Percentiles rank a stretch among this genome's conserved stretches.
phyloP scores from a whole-genome alignment of 352 stramenopile species.

The Phytopythium ostracodes region DNA sequence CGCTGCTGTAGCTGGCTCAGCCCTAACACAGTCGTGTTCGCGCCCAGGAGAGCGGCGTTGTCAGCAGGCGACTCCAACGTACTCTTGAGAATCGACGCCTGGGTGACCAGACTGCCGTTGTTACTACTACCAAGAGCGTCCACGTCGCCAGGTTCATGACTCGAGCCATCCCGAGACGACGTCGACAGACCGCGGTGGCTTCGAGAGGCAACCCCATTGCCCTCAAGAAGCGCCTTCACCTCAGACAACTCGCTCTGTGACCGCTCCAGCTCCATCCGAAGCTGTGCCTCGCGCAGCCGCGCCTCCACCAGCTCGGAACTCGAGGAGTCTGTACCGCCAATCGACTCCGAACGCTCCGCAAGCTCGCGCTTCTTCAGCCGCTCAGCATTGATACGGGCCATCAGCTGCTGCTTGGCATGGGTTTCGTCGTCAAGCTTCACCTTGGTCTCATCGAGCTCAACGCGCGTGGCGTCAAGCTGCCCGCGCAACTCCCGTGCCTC shows the following conservation, averaged over 20 bases:
- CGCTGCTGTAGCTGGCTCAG: constrained; percentile 74
- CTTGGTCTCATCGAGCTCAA: constrained; percentile 50
- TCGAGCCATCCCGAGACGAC: constrained; percentile 11
- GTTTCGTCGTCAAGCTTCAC: constrained; percentile 31
- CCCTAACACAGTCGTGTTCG: constrained; percentile 58
- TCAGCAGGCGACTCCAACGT: constrained; percentile 38
- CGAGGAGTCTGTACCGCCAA: constrained; percentile 7
- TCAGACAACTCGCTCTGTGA: constrained; percentile 52
- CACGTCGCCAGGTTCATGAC: neutral
- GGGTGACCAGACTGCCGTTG: constrained; percentile 20
- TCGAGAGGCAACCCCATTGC: constrained; percentile 16
- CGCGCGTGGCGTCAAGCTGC: constrained; percentile 36
- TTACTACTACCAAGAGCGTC: neutral
- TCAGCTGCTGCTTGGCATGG: constrained; percentile 31
- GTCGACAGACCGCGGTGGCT: constrained; percentile 18
- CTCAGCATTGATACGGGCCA: constrained; percentile 21
- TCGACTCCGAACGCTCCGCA: constrained; percentile 11
- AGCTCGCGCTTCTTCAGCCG: constrained; percentile 8
- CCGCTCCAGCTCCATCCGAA: constrained; percentile 59
- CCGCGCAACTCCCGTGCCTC: constrained; percentile 36
- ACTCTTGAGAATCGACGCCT: constrained; percentile 60
- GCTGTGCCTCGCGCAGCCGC: constrained; percentile 35
- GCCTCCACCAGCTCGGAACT: constrained; percentile 37
- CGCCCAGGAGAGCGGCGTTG: constrained; percentile 19
- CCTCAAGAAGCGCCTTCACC: constrained; percentile 21